phyloP scores from a whole-genome alignment of 345 rosid species.

The Linum lewisii region DNA sequence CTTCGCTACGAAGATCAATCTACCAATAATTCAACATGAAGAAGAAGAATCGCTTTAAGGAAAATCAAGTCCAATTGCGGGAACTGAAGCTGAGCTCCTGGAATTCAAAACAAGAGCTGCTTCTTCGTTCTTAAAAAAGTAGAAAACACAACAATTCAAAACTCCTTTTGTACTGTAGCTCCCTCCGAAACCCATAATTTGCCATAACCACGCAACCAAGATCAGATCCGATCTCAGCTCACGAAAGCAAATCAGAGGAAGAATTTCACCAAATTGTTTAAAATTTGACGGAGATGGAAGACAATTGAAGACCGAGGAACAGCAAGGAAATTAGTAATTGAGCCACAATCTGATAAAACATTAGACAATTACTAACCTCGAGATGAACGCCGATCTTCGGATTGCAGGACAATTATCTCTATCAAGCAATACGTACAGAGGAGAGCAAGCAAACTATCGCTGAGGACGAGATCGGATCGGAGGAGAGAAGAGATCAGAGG shows the following conservation, averaged over 20 bases:
- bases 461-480: too few species aligned
- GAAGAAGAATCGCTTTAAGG: slow-evolving; percentile 4
- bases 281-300: background rate
- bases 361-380: background rate
- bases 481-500: background rate
- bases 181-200: slow-evolving; percentile 9
- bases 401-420: background rate
- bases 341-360: background rate
- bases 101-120: background rate
- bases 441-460: background rate
- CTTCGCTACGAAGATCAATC: background rate
- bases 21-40: background rate
- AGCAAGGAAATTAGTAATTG: background rate
- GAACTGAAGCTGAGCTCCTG: background rate
- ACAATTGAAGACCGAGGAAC: background rate
- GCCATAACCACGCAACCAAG: slow-evolving; percentile 6
- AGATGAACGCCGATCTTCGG: background rate
- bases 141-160: background rate
- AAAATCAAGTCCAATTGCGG: background rate
- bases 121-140: too few species aligned
- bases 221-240: slow-evolving; percentile 34
- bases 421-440: background rate
- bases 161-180: slow-evolving; percentile 2
- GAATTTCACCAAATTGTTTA: background rate
- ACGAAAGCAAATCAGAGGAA: background rate